These are phyloP conservation scores for Talaromyces atroroseus DNA, from an alignment of 2,329 filamentous ascomycete species.

Conservation along the genomic window DNA sequence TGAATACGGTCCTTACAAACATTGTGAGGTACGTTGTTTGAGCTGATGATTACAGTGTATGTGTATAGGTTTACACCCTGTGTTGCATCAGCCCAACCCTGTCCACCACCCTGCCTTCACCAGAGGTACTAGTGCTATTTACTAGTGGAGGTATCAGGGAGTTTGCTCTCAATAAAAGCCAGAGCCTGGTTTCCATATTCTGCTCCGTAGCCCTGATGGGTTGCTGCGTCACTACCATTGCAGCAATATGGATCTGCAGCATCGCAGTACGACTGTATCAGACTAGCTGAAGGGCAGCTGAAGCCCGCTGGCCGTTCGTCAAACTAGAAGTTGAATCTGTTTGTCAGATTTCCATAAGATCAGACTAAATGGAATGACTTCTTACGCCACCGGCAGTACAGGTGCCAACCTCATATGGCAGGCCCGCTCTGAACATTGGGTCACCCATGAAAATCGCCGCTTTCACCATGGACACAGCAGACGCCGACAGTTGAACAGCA, in stretches of 20 bases:
- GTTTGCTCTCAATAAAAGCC: constrained; percentile 50
- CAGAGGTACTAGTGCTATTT: not conserved
- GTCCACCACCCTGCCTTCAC: constrained; percentile 23
- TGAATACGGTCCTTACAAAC: constrained; percentile 15
- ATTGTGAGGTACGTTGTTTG: constrained; percentile 30
- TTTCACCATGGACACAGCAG: constrained; percentile 53
- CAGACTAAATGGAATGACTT: not conserved
- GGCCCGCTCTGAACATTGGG: constrained; percentile 52
- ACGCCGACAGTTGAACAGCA: constrained; percentile 39
- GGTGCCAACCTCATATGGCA: constrained; percentile 58
- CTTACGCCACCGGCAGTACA: constrained; percentile 56
- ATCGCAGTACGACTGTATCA: constrained; percentile 63
- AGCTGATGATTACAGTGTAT: constrained; percentile 22
- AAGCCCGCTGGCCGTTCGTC: constrained; percentile 55
- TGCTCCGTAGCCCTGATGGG: constrained; percentile 57
- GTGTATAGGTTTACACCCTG: constrained; percentile 23
- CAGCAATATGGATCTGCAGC: constrained; percentile 61
- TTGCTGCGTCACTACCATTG: constrained; percentile 55
- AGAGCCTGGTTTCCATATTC: constrained; percentile 58
- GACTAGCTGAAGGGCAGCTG: constrained; percentile 50
- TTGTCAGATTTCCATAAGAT: not conserved
- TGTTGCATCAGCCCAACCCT: constrained; percentile 24
- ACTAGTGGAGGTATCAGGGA: constrained; percentile 8
- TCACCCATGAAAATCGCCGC: constrained; percentile 62
- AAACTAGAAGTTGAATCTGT: constrained; percentile 43